Percentiles rank a stretch among this genome's conserved stretches.
These are phyloP conservation scores for Trichoderma cornu-damae DNA, from an alignment of 2,329 filamentous ascomycete species.

Conservation along the genomic window DNA sequence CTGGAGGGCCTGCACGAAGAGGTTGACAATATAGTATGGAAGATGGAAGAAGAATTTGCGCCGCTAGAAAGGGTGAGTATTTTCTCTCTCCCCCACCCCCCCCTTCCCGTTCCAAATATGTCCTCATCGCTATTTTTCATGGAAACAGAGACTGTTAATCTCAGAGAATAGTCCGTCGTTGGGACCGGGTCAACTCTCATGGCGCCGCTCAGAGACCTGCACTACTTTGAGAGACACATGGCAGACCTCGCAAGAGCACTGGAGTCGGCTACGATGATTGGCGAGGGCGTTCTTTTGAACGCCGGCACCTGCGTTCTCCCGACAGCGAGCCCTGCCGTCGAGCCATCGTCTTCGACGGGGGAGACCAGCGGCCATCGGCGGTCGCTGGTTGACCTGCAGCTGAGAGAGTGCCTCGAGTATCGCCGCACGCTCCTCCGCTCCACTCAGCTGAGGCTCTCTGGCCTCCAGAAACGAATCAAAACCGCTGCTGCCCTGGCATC, in stretches of 20 bases:
- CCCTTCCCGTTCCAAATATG: no score
- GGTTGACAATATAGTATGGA: slow-evolving; percentile 29
- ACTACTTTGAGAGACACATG: slow-evolving; percentile 31
- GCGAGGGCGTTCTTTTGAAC: slow-evolving; percentile 18
- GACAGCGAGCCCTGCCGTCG: not conserved
- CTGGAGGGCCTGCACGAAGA: slow-evolving; percentile 28
- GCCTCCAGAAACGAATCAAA: slow-evolving; percentile 34
- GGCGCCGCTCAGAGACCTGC: slow-evolving; percentile 27
- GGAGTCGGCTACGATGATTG: slow-evolving; percentile 27
- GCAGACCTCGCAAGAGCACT: slow-evolving; percentile 29
- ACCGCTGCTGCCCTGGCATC: slow-evolving; percentile 34
- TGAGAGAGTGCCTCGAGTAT: slow-evolving; percentile 30
- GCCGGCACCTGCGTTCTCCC: not conserved
- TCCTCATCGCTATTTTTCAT: no score
- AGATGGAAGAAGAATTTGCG: slow-evolving; percentile 29
- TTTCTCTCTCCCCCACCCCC: not conserved
- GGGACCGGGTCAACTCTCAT: slow-evolving; percentile 25
- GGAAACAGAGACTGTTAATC: not conserved
- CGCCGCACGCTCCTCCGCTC: slow-evolving; percentile 33
- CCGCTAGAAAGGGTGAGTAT: slow-evolving; percentile 27
- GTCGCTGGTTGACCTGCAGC: slow-evolving; percentile 24
- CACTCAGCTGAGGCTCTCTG: slow-evolving; percentile 33
- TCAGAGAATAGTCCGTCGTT: slow-evolving; percentile 24
- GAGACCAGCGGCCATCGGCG: not conserved
- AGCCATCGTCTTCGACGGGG: not conserved